Base-by-base conservation (phyloP, 228 moss, liverwort and hornwort species). In the Sphagnum fallax region DNA sequence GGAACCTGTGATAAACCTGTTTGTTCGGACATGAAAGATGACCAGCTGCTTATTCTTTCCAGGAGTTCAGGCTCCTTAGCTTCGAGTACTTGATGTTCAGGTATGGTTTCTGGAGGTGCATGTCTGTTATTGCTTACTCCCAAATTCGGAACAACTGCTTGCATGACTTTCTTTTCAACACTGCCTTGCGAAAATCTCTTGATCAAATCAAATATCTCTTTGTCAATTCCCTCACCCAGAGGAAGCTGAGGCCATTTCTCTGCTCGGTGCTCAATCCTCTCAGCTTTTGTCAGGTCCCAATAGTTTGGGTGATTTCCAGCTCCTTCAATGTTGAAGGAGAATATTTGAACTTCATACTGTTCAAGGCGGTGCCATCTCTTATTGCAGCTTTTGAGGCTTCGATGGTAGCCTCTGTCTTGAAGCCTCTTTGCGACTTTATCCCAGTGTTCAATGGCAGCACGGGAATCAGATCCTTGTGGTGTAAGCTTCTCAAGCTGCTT, bases 311-410 rank as follows among this genome's bases (percentile, higher is more conserved):
- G 47, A 15, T 6, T 32, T 32, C 32, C 32, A 32, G 32, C 80
- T 61, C 74, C 80, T 16, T 83, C 80, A 51, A 78, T 81, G 10
- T 87, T 81, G 66, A 87, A 83, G 4, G 87, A 81, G 51, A 78
- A 80, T 13, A 83, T 87, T 52, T 87, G 83, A 0, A 83, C 67
- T 64, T 83, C 87, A 47, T 68, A 78, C 61, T 83, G 87, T 10
- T 83, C 83, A 0, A 83, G 71, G 62, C 73, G 67, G 53, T 83
- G 83, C 87, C 87, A 87, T 52, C 83, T 67, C 63, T 83, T 87
- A 13, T 87, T 87, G 64, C 87, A 87, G 61, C 83, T 87, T 50
- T 77, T 83, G 49, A 80, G 78, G 55, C 87, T 87, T 50, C 80
- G 68, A 0, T 70, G 64, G 51, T 63, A 80, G 10, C 87, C 87